Base-by-base conservation (phyloP, 2,329 filamentous ascomycete species). In the Setomelanomma holmii region DNA sequence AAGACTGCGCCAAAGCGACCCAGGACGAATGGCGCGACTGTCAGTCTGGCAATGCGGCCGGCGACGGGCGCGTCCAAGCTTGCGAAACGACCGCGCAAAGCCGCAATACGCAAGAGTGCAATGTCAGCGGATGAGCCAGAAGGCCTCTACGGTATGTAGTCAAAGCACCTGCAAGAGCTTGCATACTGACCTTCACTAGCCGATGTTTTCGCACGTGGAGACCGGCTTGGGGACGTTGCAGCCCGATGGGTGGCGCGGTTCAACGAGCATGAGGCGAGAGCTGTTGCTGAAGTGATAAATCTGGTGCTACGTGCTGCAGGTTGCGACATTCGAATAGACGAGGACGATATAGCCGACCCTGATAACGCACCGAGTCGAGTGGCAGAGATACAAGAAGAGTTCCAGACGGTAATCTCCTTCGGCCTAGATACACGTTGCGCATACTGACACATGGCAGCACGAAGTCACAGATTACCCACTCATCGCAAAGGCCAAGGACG, bases 391-490 rank as follows among this genome's bases (percentile, higher is more conserved):
- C 91, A 97, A 74, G 88, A 90, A 56, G 86, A 93, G 56, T 96
- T 93, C 70, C 89, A 95, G 74, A 86, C 89, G 71, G 89, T 91
- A 74, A 67, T 83, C 74, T 16, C 49, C 39, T 21, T n/a, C 22
- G 11, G 14, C 11, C 19, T 12, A 6, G 20, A 2, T n/a, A 20
- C 5, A 16, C 12, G 5, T 22, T 17, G 21, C 33, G 47, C 45
- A 47, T 42, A 39, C 52, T 60, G 57, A 73, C 50, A 41, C 38
- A 24, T 22, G 22, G 43, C 55, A 88, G 80, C 84, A 89, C 82
- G 86, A 89, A 71, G 88, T 93, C 43, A 89, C 89, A 24, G 95
- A 98, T 42, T 99, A 99, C 68, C 95, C 95, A 34, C 84, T 99
- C 39, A 89, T 96, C 52, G 89, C 91, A 14, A 93, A 88, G 75